These are phyloP conservation scores for Neurospora sp. DNA, from an alignment of 495 filamentous ascomycete species.

Conservation along the genomic window DNA sequence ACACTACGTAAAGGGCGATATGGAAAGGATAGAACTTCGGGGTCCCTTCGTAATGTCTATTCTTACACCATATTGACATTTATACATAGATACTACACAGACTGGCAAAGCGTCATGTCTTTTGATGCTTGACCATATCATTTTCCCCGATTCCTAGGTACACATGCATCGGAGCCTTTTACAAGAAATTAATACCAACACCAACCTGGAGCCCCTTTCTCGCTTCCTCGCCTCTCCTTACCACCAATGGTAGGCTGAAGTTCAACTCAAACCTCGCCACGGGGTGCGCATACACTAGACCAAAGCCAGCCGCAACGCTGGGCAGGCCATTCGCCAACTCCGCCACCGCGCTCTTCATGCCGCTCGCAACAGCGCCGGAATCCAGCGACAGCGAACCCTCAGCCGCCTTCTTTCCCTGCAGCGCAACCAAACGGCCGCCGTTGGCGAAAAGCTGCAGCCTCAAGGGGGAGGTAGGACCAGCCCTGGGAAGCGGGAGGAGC, in stretches of 20 bases:
- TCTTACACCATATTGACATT: not conserved
- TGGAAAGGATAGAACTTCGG: not conserved
- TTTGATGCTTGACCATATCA: not conserved
- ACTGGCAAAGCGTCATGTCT: not conserved
- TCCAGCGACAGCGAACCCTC: conserved; percentile 20
- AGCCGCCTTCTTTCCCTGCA: conserved; percentile 43
- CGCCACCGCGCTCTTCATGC: conserved; percentile 42
- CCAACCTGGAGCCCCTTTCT: conserved; percentile 89
- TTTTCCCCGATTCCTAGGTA: not conserved
- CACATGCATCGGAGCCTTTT: conserved; percentile 9
- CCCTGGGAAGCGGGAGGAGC: conserved; percentile 70
- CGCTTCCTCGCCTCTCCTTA: conserved; percentile 70
- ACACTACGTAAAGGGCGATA: not conserved
- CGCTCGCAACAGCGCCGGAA: conserved; percentile 37
- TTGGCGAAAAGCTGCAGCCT: conserved; percentile 86
- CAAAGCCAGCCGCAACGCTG: conserved; percentile 77
- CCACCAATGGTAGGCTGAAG: conserved; percentile 76
- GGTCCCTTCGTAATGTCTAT: not conserved
- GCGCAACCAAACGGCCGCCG: conserved; percentile 71
- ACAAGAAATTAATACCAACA: conserved; percentile 89
- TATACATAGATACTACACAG: not conserved
- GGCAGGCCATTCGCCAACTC: conserved; percentile 68
- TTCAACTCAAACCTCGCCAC: conserved; percentile 91
- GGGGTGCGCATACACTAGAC: conserved; percentile 87
- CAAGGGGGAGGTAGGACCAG: conserved; percentile 71